Percentiles rank a stretch among this genome's conserved stretches.
These are phyloP conservation scores for Vachellia pachyceras DNA, from an alignment of 306 rosid species.

Conservation along the genomic window DNA sequence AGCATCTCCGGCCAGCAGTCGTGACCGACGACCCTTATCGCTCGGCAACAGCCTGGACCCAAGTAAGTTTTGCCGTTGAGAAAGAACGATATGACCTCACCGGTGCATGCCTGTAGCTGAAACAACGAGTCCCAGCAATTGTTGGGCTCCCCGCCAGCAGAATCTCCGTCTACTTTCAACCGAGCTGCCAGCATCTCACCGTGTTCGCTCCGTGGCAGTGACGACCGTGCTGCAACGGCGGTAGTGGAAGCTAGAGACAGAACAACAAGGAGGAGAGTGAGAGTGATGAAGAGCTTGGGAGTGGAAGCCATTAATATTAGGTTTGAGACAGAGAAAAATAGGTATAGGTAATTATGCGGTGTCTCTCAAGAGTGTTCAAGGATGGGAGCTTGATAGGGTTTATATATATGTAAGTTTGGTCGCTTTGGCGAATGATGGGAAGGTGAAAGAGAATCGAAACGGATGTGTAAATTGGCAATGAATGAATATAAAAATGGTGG, in stretches of 20 bases:
- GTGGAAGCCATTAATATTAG: constrained; percentile 19
- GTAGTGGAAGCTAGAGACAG: background rate
- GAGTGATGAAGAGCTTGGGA: background rate
- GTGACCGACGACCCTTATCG: constrained; percentile 52
- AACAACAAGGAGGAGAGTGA: background rate
- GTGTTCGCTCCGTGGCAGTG: background rate
- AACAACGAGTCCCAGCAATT: constrained; percentile 67
- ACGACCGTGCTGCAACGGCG: constrained; percentile 1
- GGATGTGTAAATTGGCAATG: background rate
- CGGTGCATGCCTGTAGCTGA: constrained; percentile 59
- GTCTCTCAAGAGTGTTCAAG: background rate
- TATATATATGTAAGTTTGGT: background rate
- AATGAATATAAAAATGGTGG: background rate
- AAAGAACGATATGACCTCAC: constrained; percentile 61
- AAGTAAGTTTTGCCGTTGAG: constrained; percentile 57
- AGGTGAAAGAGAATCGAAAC: background rate
- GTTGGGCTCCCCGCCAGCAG: constrained; percentile 21
- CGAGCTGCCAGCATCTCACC: constrained; percentile 29
- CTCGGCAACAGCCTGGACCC: constrained; percentile 59
- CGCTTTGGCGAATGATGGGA: background rate
- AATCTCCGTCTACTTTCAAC: constrained; percentile 40
- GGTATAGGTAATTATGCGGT: background rate
- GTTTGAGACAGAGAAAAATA: background rate
- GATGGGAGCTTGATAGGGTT: background rate
- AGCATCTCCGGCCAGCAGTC: constrained; percentile 74